Conservation (phyloP, 2,329 filamentous ascomycete genomes). For the Niveomyces coronatus region DNA sequence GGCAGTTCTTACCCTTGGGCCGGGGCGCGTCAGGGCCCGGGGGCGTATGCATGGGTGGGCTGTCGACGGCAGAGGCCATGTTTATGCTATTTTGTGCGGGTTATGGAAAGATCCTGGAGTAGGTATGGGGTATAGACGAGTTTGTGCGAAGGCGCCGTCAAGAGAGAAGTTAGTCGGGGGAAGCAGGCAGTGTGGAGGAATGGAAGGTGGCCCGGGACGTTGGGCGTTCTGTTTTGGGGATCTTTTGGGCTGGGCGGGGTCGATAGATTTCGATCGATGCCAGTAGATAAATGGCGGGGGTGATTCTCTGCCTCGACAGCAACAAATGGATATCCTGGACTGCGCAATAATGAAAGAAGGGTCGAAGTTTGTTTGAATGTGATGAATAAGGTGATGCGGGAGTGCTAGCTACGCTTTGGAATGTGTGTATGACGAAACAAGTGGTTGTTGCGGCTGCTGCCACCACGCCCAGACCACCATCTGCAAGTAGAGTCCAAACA, state of each 20-base stretch:
- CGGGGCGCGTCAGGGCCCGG: constrained; percentile 30
- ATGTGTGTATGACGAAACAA: constrained; percentile 5
- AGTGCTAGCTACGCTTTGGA: neutral
- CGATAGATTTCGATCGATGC: too few species aligned
- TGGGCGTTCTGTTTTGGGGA: constrained; percentile 1
- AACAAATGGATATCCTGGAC: too few species aligned
- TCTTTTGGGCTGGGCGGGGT: constrained; percentile 9
- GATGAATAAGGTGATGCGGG: constrained; percentile 8
- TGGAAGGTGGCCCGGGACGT: constrained; percentile 2
- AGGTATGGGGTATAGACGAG: neutral
- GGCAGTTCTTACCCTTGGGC: constrained; percentile 31
- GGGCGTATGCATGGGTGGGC: constrained; percentile 31
- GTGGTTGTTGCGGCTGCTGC: neutral
- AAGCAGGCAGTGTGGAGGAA: constrained; percentile 2
- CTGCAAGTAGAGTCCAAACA: too few species aligned
- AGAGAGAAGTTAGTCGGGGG: neutral
- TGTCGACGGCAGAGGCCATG: constrained; percentile 32
- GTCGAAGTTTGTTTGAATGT: neutral
- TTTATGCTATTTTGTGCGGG: constrained; percentile 11
- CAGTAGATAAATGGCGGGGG: too few species aligned
- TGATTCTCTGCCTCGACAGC: too few species aligned
- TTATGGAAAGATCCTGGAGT: constrained; percentile 5
- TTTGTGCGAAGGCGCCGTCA: constrained; percentile 2
- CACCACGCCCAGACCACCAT: neutral
- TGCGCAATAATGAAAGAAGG: too few species aligned